A percentile compares a stretch with the other conserved stretches of the same genome.
phyloP scores from a whole-genome alignment of 2,329 filamentous ascomycete species.

The Colletotrichum sp. region DNA sequence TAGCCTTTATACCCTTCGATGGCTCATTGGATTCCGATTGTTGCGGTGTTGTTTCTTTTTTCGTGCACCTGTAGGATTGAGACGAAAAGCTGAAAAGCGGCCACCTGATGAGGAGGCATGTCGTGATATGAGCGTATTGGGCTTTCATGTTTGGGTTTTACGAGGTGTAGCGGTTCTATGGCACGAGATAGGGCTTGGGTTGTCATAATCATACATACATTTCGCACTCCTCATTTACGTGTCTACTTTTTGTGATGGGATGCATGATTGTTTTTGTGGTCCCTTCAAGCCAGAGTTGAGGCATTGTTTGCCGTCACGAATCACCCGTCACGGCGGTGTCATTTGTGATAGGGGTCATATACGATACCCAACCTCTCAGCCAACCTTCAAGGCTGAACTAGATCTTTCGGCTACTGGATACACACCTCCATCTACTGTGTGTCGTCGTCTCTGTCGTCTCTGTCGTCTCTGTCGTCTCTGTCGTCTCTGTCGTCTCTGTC shows the following conservation, averaged over 20 bases:
- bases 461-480: no score
- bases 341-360: no score
- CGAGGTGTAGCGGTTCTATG: slow-evolving; percentile 3
- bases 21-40: not conserved
- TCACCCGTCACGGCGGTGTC: not conserved
- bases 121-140: not conserved
- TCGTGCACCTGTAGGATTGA: not conserved
- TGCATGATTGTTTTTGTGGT: fast-evolving
- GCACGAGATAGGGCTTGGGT: not conserved
- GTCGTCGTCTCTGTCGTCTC: no score
- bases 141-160: not conserved
- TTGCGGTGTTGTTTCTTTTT: not conserved
- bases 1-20: not conserved
- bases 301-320: fast-evolving
- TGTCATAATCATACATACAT: slow-evolving; percentile 1
- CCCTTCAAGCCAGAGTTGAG: fast-evolving
- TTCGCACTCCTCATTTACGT: not conserved
- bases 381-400: no score
- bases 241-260: not conserved
- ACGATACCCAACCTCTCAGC: no score
- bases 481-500: no score
- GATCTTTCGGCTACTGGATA: no score
- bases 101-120: not conserved
- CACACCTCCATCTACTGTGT: no score
- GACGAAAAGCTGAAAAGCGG: not conserved